Evolutionary conservation across 257 asterid species (phyloP).

Genomic region (Scutellaria minor): DNA sequence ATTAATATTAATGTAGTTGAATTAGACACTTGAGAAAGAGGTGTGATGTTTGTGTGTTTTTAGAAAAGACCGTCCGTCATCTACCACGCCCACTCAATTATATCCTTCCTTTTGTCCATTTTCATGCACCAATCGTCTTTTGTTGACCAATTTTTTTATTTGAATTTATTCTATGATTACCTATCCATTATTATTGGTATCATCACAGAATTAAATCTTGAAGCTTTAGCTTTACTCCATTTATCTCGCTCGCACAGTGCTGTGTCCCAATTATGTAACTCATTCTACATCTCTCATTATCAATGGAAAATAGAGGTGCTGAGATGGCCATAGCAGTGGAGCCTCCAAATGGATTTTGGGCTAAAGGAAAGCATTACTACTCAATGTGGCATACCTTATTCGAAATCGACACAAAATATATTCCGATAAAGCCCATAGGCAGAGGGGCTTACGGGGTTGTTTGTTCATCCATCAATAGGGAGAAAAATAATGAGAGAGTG

Average conservation of each 20-base stretch:
- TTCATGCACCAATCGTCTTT: conserved; percentile 1
- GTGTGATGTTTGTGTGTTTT: conserved; percentile 32
- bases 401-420: conserved; percentile 44
- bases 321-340: conserved; percentile 46
- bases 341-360: conserved; percentile 39
- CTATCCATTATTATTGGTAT: too few species aligned
- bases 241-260: too few species aligned
- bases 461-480: conserved; percentile 47
- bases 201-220: too few species aligned
- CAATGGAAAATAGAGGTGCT: conserved; percentile 16
- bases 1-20: too few species aligned
- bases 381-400: conserved; percentile 48
- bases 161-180: too few species aligned
- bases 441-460: conserved; percentile 53
- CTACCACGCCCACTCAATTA: conserved; percentile 30
- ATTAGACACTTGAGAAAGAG: conserved; percentile 1
- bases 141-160: background rate
- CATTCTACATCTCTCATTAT: too few species aligned
- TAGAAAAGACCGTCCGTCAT: conserved; percentile 35
- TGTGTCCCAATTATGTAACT: too few species aligned
- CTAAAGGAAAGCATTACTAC: conserved; percentile 42
- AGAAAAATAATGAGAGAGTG: conserved; percentile 41
- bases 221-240: too few species aligned
- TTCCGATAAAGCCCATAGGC: conserved; percentile 49
- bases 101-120: conserved; percentile 40